phyloP scores from a whole-genome alignment of 345 rosid species.

The Orychophragmus violaceus region DNA sequence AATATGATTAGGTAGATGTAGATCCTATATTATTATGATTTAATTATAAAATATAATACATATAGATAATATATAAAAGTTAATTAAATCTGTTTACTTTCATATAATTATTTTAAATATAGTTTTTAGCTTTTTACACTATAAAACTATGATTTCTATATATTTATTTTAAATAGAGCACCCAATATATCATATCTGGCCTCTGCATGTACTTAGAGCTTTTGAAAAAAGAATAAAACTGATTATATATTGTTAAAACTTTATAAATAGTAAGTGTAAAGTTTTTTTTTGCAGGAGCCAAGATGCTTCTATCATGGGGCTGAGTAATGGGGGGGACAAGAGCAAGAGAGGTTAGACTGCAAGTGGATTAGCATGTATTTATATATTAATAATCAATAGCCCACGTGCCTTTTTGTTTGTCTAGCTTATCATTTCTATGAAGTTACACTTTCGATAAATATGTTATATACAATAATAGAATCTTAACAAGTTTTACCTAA shows the following conservation, averaged over 20 bases:
- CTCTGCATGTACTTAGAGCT: conserved; percentile 13
- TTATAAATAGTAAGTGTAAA: not conserved
- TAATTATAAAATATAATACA: no score
- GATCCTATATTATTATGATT: no score
- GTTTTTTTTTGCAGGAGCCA: not conserved
- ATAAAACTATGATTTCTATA: no score
- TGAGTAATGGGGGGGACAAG: not conserved
- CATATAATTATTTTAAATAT: no score
- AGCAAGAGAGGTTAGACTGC: not conserved
- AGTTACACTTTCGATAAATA: not conserved
- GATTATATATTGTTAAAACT: not conserved
- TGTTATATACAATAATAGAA: not conserved
- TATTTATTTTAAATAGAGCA: no score
- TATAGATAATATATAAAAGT: no score
- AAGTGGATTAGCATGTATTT: not conserved
- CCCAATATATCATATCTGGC: no score
- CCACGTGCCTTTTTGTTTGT: conserved; percentile 10
- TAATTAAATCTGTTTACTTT: no score
- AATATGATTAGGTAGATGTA: no score
- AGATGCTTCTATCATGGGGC: conserved; percentile 19
- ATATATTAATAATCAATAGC: not conserved
- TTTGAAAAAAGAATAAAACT: not conserved
- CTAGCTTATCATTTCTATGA: not conserved
- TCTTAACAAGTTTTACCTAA: not conserved
- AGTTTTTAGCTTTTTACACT: no score